Conservation (phyloP, 139 green algal genomes). For the Monoraphidium neglectum region DNA sequence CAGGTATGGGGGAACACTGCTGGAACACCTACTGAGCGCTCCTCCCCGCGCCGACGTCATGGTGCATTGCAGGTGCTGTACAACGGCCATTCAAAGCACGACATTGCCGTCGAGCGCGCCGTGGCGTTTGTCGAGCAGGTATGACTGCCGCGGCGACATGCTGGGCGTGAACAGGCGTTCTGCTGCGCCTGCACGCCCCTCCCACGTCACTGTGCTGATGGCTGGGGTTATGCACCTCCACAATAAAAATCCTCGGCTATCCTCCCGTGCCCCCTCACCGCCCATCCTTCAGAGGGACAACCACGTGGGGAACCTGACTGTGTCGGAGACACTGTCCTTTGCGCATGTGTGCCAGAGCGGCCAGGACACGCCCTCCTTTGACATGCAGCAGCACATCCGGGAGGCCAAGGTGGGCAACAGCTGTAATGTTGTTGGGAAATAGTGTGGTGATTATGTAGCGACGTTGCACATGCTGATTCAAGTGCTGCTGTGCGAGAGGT, state of each 20-base stretch:
- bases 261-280: background rate
- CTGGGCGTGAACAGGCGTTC: too few species aligned
- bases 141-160: background rate
- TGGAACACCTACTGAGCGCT: background rate
- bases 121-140: constrained; percentile 67
- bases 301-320: constrained; percentile 73
- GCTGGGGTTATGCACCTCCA: too few species aligned
- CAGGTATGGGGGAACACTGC: background rate
- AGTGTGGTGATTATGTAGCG: too few species aligned
- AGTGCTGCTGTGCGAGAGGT: too few species aligned
- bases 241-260: too few species aligned
- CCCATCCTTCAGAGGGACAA: constrained; percentile 48
- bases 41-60: background rate
- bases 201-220: too few species aligned
- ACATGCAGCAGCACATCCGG: constrained; percentile 26
- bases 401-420: constrained; percentile 17
- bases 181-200: too few species aligned
- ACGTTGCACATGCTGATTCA: too few species aligned
- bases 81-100: constrained; percentile 64
- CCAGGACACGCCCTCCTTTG: constrained; percentile 24
- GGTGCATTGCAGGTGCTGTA: constrained; percentile 50
- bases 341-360: constrained; percentile 51
- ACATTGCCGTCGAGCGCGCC: constrained; percentile 63
- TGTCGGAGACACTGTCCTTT: constrained; percentile 82
- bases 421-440: too few species aligned